Evolutionary conservation across 108 stramenopile species (phyloP), one percentile per base, ranked within the genome.

Genomic region (Nitzschia sp.): DNA sequence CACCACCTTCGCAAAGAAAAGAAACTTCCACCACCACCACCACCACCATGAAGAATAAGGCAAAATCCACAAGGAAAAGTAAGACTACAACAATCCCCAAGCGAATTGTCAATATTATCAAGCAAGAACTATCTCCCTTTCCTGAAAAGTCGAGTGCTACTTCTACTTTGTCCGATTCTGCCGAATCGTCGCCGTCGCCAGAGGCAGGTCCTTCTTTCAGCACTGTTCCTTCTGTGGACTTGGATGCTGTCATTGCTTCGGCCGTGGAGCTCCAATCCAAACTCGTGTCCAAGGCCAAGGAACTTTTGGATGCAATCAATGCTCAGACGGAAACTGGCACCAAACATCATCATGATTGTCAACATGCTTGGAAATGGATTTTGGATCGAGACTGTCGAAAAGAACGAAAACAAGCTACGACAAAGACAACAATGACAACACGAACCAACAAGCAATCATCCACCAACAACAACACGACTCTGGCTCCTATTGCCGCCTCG

Each of bases 301-400:
- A 17, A 51, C 11, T 51, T 42, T 42, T 6, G 13, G 13, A 13
- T 9, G 13, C 13, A 6, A 42, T 42, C 13, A 6, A 42, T 42
- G 38, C 13, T 13, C 6, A 13, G 9, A 42, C 6, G 9, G 13
- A 42, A 42, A 6, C 13, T 13, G 13, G 38, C 6, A 42, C 38
- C 38, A 42, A 42, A 42, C 13, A 42, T 42, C 13, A 42, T 13
- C 38, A 51, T 8, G 18, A 21, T 4, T 51, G 49, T 51, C 18
- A 51, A 5, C 49, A 51, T 51, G 11, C 49, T 4, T 51, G 49
- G 49, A 17, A 51, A 51, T 51, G 49, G 49, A 51, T 51, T 23
- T 23, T 51, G 5, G 18, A 51, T 23, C 49, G 49, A 4, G 13
- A 9, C 21, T 51, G 49, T 19, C 49, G 49, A 51, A 6, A 9